Evolutionary conservation across 2,329 filamentous ascomycete species (phyloP).

Genomic region (Cryphonectria japonica): DNA sequence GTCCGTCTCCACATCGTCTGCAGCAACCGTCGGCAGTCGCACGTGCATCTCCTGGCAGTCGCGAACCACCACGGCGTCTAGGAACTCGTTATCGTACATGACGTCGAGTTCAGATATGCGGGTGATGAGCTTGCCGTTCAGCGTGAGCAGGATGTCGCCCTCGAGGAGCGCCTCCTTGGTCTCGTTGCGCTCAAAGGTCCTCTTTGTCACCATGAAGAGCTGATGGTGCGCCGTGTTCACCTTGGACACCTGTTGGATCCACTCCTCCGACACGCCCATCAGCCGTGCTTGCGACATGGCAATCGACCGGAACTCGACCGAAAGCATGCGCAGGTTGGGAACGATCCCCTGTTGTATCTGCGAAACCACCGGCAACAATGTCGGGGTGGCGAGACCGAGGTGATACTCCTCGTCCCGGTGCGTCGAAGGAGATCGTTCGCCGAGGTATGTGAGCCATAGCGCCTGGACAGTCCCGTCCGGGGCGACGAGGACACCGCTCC

Average conservation of each 20-base stretch:
- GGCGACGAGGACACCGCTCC: conserved; percentile 87
- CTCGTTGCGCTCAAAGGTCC: conserved; percentile 58
- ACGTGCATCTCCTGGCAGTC: conserved; percentile 79
- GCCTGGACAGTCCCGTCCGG: conserved; percentile 93
- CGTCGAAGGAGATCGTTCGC: conserved; percentile 56
- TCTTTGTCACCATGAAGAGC: conserved; percentile 97
- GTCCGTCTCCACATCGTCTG: conserved; percentile 89
- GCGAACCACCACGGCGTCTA: conserved; percentile 86
- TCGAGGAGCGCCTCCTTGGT: conserved; percentile 70
- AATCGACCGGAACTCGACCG: conserved; percentile 91
- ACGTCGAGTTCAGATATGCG: conserved; percentile 90
- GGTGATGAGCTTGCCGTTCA: conserved; percentile 92
- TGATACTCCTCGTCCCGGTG: conserved; percentile 77
- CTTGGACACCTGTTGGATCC: conserved; percentile 81
- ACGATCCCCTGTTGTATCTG: conserved; percentile 80
- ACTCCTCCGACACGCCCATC: conserved; percentile 95
- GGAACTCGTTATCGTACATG: conserved; percentile 87
- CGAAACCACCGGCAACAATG: conserved; percentile 83
- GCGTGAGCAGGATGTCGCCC: conserved; percentile 87
- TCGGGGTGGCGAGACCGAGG: conserved; percentile 86
- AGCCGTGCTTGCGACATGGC: conserved; percentile 97
- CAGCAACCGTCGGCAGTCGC: conserved; percentile 81
- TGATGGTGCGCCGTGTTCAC: conserved; percentile 93
- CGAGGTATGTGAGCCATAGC: conserved; percentile 94
- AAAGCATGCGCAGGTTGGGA: conserved; percentile 86